phyloP scores from a whole-genome alignment of 192 early-diverging fungal genomes.

The Ramicandelaber brevisporus region DNA sequence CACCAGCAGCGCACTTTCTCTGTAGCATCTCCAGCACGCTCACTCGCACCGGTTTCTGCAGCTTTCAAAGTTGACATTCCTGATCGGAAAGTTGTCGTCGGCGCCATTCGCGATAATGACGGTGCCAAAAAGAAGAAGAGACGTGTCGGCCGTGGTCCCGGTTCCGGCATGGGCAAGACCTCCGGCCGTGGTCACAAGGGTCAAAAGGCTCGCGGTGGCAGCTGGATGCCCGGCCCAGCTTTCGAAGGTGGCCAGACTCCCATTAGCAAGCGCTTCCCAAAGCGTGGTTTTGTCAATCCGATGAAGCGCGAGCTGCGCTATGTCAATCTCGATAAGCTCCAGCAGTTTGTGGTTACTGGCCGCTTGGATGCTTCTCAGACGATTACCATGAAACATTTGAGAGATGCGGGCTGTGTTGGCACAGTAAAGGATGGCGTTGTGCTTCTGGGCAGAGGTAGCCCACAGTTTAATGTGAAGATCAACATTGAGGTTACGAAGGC shows the following conservation, averaged over 20 bases:
- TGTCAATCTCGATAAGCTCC: slow-evolving; percentile 65
- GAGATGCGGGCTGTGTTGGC: slow-evolving; percentile 34
- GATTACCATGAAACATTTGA: slow-evolving; percentile 59
- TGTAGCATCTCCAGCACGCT: too few species aligned
- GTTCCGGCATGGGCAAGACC: slow-evolving; percentile 74
- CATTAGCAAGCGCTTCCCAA: slow-evolving; percentile 52
- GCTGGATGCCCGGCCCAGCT: slow-evolving; percentile 44
- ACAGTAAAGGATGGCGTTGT: slow-evolving; percentile 69
- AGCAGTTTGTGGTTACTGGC: slow-evolving; percentile 72
- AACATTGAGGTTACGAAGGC: slow-evolving; percentile 71
- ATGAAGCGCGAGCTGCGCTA: slow-evolving; percentile 28
- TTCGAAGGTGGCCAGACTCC: slow-evolving; percentile 92
- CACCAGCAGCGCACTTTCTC: too few species aligned
- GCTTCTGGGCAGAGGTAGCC: slow-evolving; percentile 53
- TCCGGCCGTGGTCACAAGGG: slow-evolving; percentile 82
- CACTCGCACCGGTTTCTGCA: too few species aligned
- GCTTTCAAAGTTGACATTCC: too few species aligned
- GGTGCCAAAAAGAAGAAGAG: slow-evolving; percentile 16
- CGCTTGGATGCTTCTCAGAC: slow-evolving; percentile 50
- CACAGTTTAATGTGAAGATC: slow-evolving; percentile 44
- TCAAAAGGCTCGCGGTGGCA: slow-evolving; percentile 53
- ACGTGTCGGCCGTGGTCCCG: slow-evolving; percentile 57
- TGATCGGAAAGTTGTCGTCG: slow-evolving; percentile 8
- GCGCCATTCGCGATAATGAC: slow-evolving; percentile 11
- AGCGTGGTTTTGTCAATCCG: slow-evolving; percentile 58